Conservation (phyloP, 371 early-diverging fungal species). For the Chytridium lagenaria region DNA sequence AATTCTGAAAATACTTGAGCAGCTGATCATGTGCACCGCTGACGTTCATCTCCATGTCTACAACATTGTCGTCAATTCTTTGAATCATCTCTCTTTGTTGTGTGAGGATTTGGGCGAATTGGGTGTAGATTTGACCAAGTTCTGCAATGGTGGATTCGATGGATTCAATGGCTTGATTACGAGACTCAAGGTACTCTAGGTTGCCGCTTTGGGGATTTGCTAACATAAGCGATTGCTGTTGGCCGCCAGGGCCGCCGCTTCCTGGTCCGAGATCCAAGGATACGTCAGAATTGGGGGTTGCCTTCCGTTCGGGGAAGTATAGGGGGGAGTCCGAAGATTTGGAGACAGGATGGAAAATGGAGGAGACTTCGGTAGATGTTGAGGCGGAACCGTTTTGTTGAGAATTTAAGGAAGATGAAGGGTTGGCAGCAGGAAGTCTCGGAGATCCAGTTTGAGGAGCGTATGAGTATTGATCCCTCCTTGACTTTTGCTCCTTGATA, state of each 20-base stretch:
- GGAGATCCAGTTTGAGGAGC: slow-evolving; percentile 1
- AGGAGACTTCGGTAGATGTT: slow-evolving; percentile 20
- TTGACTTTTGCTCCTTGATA: slow-evolving; percentile 57
- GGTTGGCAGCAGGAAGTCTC: neutral
- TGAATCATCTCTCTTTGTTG: slow-evolving; percentile 95
- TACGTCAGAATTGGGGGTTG: slow-evolving; percentile 23
- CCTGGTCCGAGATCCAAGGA: slow-evolving; percentile 4
- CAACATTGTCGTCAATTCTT: slow-evolving; percentile 94
- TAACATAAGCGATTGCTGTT: slow-evolving; percentile 18
- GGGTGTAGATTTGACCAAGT: slow-evolving; percentile 94
- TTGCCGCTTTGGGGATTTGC: slow-evolving; percentile 42
- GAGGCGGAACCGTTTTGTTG: slow-evolving; percentile 5
- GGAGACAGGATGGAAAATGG: slow-evolving; percentile 24
- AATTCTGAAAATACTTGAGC: slow-evolving; percentile 84
- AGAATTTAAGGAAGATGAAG: neutral
- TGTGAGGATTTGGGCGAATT: slow-evolving; percentile 91
- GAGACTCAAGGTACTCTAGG: slow-evolving; percentile 78
- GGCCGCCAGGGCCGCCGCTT: slow-evolving; percentile 57
- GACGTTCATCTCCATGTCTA: slow-evolving; percentile 91
- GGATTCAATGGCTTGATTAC: slow-evolving; percentile 89
- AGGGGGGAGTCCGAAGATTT: slow-evolving; percentile 43
- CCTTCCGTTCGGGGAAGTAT: slow-evolving; percentile 42
- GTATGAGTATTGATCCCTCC: slow-evolving; percentile 58
- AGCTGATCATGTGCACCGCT: slow-evolving; percentile 90
- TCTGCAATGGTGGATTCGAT: slow-evolving; percentile 97